Base-by-base conservation (phyloP, 495 filamentous ascomycete species). In the Aspergillus ellipticus region DNA sequence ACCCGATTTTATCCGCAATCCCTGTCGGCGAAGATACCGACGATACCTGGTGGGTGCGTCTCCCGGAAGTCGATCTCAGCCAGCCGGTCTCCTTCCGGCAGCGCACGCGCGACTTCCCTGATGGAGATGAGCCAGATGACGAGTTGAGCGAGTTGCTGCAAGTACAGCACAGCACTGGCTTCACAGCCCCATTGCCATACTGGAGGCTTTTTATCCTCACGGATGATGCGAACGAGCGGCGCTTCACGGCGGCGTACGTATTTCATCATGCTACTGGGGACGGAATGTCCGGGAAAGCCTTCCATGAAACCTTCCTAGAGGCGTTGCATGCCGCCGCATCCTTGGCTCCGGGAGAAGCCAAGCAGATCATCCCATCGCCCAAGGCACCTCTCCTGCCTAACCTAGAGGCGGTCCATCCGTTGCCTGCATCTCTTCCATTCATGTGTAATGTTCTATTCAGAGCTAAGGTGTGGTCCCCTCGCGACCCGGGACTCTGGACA, bases 1-100 rank as follows among this genome's bases (percentile, higher is more conserved):
- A 81, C 50, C 69, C 78, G 2, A 59, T 66, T 11, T 66, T 81
- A 9, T 75, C 73, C 21, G 69, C 73, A 24, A 75, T 79, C 24
- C 63, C 73, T 1, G 61, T 74, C 3, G 65, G 60, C 29, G 78
- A 80, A 43, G 67, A 72, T 42, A 75, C 68, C 0, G 55, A 66
- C 17, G 55, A 67, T n/a, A 65, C 77, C 0, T 72, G 73, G 42
- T 80, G 74, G 37, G 77, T 66, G 10, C 76, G 77, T n/a, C 58
- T 79, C 3, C 71, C 74, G 2, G 52, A 64, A 11, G 66, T 80
- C 24, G 59, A 79, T 35, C 62, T 81, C n/a, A 56, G 63, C 19
- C 61, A 67, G 8, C 54, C 66, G 29, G 64, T 79, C 0, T 54
- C 49, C 1, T 75, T 78, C 24, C 46, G 68, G 19, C 31, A 64